Evolutionary conservation across 306 rosid species (phyloP).

Genomic region (Gynostemma pentaphyllum): DNA sequence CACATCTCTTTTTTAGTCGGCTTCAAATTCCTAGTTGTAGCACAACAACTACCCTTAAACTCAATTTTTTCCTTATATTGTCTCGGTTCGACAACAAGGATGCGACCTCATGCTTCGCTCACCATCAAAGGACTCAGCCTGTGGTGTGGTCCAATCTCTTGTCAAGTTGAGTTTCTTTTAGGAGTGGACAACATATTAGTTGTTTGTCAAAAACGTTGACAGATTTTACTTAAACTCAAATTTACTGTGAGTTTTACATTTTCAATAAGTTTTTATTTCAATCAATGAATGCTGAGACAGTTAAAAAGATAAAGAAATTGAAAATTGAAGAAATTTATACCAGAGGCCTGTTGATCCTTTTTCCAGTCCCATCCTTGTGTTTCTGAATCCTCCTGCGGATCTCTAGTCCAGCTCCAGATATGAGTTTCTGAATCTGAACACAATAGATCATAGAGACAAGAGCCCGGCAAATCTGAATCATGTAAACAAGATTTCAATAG

Average conservation of each 20-base stretch:
- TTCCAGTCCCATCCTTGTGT: constrained; percentile 4
- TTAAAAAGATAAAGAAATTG: neutral
- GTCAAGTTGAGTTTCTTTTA: neutral
- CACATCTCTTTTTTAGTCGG: neutral
- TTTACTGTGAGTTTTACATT: neutral
- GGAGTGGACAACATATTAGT: neutral
- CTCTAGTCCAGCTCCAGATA: constrained; percentile 4
- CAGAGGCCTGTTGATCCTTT: constrained; percentile 5
- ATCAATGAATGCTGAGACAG: neutral
- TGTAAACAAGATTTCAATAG: neutral
- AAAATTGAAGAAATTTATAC: constrained; percentile 5
- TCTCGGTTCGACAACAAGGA: neutral
- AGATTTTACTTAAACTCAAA: neutral
- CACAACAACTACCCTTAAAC: neutral
- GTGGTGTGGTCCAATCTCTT: neutral
- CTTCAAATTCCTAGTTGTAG: neutral
- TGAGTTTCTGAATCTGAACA: constrained; percentile 9
- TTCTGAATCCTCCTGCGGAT: constrained; percentile 8
- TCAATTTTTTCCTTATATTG: neutral
- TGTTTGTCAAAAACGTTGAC: constrained; percentile 1
- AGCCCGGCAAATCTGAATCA: neutral
- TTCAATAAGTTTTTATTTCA: neutral
- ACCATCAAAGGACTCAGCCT: neutral
- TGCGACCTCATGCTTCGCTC: neutral
- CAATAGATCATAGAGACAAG: constrained; percentile 5